These are phyloP conservation scores for Xylaria intraflava DNA, from an alignment of 495 filamentous ascomycete species.

Conservation along the genomic window DNA sequence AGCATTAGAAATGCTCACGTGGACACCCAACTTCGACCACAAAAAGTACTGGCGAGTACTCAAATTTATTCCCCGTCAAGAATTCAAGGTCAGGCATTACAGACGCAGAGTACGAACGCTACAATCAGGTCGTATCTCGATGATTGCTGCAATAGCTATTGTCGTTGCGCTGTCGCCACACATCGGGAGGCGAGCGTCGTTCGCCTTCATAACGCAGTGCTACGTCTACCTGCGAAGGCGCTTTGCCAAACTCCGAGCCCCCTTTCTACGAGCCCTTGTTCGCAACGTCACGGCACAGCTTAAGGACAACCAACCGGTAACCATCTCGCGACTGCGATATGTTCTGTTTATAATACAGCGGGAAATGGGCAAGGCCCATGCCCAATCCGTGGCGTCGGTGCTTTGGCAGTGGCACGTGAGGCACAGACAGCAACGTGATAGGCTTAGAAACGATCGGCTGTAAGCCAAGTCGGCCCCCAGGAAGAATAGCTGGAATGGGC, in stretches of 20 bases:
- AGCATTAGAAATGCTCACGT: conserved; percentile 11
- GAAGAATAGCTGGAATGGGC: neutral
- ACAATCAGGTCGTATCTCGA: neutral
- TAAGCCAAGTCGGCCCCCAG: neutral
- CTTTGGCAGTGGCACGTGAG: conserved; percentile 14
- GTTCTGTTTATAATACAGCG: conserved; percentile 28
- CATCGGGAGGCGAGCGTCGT: conserved; percentile 28
- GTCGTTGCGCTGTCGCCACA: conserved; percentile 25
- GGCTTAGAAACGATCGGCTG: neutral
- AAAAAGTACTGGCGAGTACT: conserved; percentile 7
- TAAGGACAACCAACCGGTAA: conserved; percentile 26
- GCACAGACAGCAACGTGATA: neutral
- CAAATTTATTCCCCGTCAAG: neutral
- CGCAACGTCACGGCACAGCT: conserved; percentile 35
- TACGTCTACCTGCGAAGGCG: conserved; percentile 26
- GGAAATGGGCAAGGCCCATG: conserved; percentile 24
- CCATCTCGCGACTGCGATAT: conserved; percentile 33
- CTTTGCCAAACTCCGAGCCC: conserved; percentile 15
- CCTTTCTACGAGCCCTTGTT: conserved; percentile 29
- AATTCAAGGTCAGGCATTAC: neutral
- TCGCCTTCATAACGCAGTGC: conserved; percentile 35
- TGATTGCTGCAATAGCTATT: neutral
- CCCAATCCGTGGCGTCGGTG: conserved; percentile 14
- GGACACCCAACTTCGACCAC: conserved; percentile 3
- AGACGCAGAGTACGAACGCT: neutral